Evolutionary conservation across 139 green algal species (phyloP).

Genomic region (Desmodesmus armatus): DNA sequence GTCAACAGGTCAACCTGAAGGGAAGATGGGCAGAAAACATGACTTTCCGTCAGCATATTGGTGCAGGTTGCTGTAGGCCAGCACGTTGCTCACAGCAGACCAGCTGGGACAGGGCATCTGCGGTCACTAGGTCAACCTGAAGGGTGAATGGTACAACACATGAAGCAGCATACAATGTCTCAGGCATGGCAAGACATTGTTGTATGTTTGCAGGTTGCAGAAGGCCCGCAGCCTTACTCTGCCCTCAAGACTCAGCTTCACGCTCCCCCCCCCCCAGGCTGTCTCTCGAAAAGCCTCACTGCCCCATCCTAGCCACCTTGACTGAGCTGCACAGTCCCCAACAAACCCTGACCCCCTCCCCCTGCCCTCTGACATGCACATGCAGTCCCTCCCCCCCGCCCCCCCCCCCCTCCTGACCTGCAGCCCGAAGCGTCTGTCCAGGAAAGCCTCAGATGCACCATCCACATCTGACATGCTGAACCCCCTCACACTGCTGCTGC

Average conservation of each 20-base stretch:
- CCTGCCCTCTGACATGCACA: no score
- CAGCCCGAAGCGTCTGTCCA: slow-evolving; percentile 7
- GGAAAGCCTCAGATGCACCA: slow-evolving; percentile 8
- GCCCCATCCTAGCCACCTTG: no score
- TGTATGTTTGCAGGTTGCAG: no score
- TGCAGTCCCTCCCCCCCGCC: neutral
- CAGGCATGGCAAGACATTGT: no score
- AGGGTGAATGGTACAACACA: neutral
- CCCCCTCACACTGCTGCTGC: neutral
- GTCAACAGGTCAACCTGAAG: slow-evolving; percentile 28
- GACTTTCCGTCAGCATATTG: neutral
- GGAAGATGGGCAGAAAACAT: neutral
- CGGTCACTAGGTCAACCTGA: slow-evolving; percentile 30
- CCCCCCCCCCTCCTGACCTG: neutral
- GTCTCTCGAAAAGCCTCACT: no score
- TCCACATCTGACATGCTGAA: slow-evolving; percentile 7
- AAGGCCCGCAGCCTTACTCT: neutral
- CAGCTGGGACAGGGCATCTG: slow-evolving; percentile 9
- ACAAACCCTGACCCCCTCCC: no score
- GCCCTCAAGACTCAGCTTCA: neutral
- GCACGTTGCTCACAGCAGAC: neutral
- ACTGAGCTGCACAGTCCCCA: no score
- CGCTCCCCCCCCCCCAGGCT: no score
- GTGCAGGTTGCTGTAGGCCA: neutral
- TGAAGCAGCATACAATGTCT: neutral